Evolutionary conservation across 23 red algal species (phyloP), one percentile per base, ranked within the genome.

Genomic region (Gracilaria domingensis): DNA sequence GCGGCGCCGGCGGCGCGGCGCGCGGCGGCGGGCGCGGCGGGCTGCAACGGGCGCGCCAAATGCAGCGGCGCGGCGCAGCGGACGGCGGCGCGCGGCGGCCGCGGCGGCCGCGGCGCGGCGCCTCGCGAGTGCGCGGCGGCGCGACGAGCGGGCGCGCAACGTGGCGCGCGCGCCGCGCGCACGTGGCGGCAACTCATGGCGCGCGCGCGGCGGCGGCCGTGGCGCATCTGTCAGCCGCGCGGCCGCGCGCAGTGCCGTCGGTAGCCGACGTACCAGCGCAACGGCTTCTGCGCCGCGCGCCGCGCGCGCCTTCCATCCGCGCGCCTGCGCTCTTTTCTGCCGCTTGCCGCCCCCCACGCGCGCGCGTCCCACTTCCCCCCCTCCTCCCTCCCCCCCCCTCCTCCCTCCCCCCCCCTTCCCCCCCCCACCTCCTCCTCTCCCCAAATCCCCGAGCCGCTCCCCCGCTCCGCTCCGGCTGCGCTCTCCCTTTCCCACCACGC

Each of bases 301-400:
- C 25, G 60, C 60, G 60, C 60, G 60, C 60, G 33, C 56, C 24
- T 29, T 23, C 4, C 59, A 62, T 16, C 2, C 54, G 14, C 66
- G 71, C 35, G 40, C 17, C 32, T 3, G 38, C 71, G n/a, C n/a
- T n/a, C n/a, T n/a, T n/a, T n/a, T n/a, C n/a, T n/a, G n/a, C n/a
- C n/a, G n/a, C n/a, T n/a, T n/a, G n/a, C n/a, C n/a, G n/a, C 39
- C 66, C 39, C 39, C 23, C 4, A 9, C 38, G 34, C 11, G 45
- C 26, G n/a, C 24, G 12, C 74, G 2, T 59, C 49, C 50, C 24
- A 61, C 78, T 57, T n/a, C 80, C 33, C 45, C 51, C 51, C 39
- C 34, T 85, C 21, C 54, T 61, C 60, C 17, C 57, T 8, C 39
- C 29, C 35, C 33, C 81, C 39, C 60, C 81, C 61, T 51, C 29